Evolutionary conservation across 306 rosid genomes (phyloP), one percentile per base, ranked within the genome.

Genomic region (Prosopis cineraria): DNA sequence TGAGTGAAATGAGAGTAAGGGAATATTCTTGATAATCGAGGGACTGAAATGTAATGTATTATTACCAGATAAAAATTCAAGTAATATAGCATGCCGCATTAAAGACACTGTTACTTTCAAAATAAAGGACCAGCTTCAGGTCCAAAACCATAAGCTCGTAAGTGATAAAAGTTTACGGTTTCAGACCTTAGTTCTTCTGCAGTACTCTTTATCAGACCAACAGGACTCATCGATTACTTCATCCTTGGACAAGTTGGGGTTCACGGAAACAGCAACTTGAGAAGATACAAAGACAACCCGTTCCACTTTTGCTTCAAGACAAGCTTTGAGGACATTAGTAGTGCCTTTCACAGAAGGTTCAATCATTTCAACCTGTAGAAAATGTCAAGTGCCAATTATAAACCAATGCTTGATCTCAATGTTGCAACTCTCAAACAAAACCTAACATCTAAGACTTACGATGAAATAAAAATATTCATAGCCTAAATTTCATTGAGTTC

Each of bases 261-360:
- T 60, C 29, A 81, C 1, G 7, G 0, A 0, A 78, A 86, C 25
- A 66, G 87, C 84, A 19, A 69, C 30, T 43, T 0, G 0, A 69
- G 87, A 83, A 36, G 89, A 86, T 40, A 86, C 83, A 74, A 22
- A 62, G 44, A 83, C 74, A 56, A 86, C 79, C 1, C 87, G 72
- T 56, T 83, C 76, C 16, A 86, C 89, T 63, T 83, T 83, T 63
- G 87, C 87, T 77, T 86, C 67, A 22, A 74, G 76, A 75, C 68
- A 70, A 17, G 87, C 87, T 80, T 81, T 39, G 68, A 83, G 87
- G 68, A 81, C 83, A 34, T 88, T 90, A 34, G 40, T 20, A 43
- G 94, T 88, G 58, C 97, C 97, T 66, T 88, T 88, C 68, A 91
- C 89, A 20, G 94, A 90, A 47, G 91, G 94, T 69, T 88, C 97